phyloP scores from a whole-genome alignment of 1,284 basidiomycete genomes.

The Trichosporon sp. region DNA sequence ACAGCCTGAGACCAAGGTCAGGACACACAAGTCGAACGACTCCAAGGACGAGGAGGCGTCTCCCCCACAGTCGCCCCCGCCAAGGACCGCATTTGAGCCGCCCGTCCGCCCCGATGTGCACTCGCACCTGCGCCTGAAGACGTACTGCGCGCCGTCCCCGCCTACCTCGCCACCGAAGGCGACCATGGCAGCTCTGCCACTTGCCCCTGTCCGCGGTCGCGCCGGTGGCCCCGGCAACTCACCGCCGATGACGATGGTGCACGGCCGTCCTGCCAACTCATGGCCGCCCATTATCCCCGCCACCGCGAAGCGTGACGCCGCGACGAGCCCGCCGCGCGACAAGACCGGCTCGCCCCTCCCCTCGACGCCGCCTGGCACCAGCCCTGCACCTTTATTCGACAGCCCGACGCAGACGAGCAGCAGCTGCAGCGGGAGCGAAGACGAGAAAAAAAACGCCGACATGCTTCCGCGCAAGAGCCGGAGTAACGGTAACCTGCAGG shows the following conservation, averaged over 20 bases:
- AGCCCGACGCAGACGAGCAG: constrained; percentile 21
- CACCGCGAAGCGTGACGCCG: constrained; percentile 52
- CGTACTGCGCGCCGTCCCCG: constrained; percentile 55
- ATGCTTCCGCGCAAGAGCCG: constrained; percentile 35
- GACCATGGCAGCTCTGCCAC: constrained; percentile 6
- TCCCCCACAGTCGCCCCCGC: constrained; percentile 32
- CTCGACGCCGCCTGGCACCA: background rate
- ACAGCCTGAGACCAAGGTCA: background rate
- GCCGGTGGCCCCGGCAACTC: background rate
- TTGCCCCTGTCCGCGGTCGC: constrained; percentile 24
- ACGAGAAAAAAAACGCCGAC: constrained; percentile 24
- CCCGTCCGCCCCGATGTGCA: constrained; percentile 52
- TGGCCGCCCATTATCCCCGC: constrained; percentile 28
- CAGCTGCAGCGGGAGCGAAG: constrained; percentile 2
- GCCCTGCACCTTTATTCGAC: background rate
- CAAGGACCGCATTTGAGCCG: constrained; percentile 43
- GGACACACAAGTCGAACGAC: background rate
- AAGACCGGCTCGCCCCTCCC: constrained; percentile 10
- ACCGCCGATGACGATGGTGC: constrained; percentile 41
- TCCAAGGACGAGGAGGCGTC: constrained; percentile 8
- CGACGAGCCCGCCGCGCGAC: constrained; percentile 18
- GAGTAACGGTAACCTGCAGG: constrained; percentile 45
- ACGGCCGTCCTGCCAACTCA: constrained; percentile 48
- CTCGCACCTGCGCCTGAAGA: constrained; percentile 48
- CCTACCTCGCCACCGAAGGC: constrained; percentile 50